Conservation (phyloP, 257 asterid genomes). For the Penstemon davidsonii region DNA sequence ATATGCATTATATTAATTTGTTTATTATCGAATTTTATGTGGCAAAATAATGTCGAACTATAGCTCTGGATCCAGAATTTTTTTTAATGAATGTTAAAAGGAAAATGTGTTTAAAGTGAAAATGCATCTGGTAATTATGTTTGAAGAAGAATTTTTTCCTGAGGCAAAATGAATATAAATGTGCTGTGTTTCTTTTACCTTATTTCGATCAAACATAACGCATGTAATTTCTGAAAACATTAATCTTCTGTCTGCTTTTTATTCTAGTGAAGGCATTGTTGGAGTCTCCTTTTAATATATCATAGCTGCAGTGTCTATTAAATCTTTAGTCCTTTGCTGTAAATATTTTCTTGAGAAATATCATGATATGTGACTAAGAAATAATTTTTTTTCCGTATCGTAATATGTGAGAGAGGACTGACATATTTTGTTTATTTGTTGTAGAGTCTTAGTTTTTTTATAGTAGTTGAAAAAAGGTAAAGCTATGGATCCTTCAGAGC, state of each 20-base stretch:
- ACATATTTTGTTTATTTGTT: neutral
- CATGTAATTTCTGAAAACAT: neutral
- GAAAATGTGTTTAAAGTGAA: too few relatives aligned
- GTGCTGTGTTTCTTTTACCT: too few relatives aligned
- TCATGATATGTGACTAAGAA: neutral
- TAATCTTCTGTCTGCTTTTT: neutral
- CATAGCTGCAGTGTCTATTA: neutral
- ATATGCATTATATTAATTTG: too few relatives aligned
- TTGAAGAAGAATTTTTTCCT: too few relatives aligned
- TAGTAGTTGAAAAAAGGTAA: constrained; percentile 23
- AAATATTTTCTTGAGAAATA: neutral
- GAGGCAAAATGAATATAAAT: too few relatives aligned
- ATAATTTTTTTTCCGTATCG: neutral
- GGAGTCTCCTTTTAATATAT: neutral
- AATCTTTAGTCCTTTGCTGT: neutral
- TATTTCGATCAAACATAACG: too few relatives aligned
- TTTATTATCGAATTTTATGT: too few relatives aligned
- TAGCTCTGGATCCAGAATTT: too few relatives aligned
- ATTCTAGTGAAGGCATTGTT: neutral
- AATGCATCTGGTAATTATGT: too few relatives aligned
- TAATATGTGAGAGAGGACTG: too few relatives aligned
- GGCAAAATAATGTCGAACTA: too few relatives aligned
- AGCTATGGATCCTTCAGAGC: constrained; percentile 72
- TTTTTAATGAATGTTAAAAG: too few relatives aligned
- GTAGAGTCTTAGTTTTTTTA: constrained; percentile 13